Evolutionary conservation across 345 rosid species (phyloP), one percentile per base, ranked within the genome.

Genomic region (Abelmoschus esculentus): DNA sequence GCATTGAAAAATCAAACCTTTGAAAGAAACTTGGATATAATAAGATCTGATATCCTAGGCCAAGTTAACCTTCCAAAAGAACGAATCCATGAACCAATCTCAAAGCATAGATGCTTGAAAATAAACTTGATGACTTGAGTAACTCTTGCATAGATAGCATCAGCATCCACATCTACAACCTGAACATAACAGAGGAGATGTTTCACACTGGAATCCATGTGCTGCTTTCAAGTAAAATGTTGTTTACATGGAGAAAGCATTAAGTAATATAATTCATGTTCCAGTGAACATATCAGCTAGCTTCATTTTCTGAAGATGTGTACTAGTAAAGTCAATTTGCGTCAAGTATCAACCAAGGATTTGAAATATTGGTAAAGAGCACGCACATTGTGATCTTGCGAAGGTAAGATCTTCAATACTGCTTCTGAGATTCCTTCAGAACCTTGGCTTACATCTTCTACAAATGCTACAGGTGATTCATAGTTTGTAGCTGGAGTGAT

Each of bases 31-130:
- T 80, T 88, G 55, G 90, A 82, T 67, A 95, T 91, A 64, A 95
- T 83, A 66, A 91, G 79, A 75, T 91, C 98, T 18, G 96, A 86
- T 72, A 90, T 84, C 80, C 99, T 86, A 38, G 93, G 89, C 98
- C 98, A 95, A 46, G 93, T 84, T 86, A 95, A 82, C 77, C 87
- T 90, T 80, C 98, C 99, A 78, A 90, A 91, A 69, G 90, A 89
- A 71, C 75, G 82, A 70, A 80, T 81, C 96, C 97, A 91, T 36
- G 87, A 73, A 74, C 74, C 85, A 78, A 86, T 91, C 75, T 87
- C 82, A 75, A 89, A 86, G 87, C 96, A 95, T 75, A 95, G 66
- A 60, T 57, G 78, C 77, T 79, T 81, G 75, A 77, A 81, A 64
- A 86, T 75, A 76, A 90, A 95, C 77, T 78, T 87, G 74, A 90